Evolutionary conservation across 768 basidiomycete genomes (phyloP), one percentile per base, ranked within the genome.

Genomic region (Strobilomyces confusus): DNA sequence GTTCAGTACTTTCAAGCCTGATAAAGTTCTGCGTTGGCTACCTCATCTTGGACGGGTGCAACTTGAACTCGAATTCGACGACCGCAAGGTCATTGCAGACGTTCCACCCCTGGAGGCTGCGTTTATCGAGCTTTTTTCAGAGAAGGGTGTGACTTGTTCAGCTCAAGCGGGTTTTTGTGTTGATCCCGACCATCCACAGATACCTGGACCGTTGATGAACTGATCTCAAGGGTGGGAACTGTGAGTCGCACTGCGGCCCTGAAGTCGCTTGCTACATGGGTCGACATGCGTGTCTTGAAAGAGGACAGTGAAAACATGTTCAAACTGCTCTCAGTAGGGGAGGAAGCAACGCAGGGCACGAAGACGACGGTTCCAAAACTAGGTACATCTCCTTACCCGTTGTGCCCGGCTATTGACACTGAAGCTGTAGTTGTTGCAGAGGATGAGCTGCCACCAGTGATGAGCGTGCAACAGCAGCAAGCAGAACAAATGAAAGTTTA

Each of bases 41-140:
- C 87, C 92, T 11, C 88, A 95, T 64, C 80, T 97, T 13, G 95
- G 97, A 0, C 90, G 85, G 2, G 82, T 95, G 36, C 77, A 82
- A 33, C 68, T 99, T 48, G 84, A 91, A 49, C 73, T 98, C 8
- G 83, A 92, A 62, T 76, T 98, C 3, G 78, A 85, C 61, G 95
- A 98, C 66, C 85, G 92, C 13, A 82, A 73, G 5, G 54, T 97
- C 32, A 80, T 82, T 20, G 81, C 81, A 4, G 85, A 92, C 40
- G 92, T 91, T 4, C 83, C 85, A 1, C 92, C 94, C 0, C 69
- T 98, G 19, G 95, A 98, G 65, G 97, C 95, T 9, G 88, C 92
- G 1, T 82, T 95, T 54, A 84, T 95, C 45, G 92, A 95, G 60
- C 74, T 92, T 4, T 97, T 98, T 65, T 84, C 83, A 0, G 75